Conservation (phyloP, 306 rosid genomes). For the Leucaena leucocephala region DNA sequence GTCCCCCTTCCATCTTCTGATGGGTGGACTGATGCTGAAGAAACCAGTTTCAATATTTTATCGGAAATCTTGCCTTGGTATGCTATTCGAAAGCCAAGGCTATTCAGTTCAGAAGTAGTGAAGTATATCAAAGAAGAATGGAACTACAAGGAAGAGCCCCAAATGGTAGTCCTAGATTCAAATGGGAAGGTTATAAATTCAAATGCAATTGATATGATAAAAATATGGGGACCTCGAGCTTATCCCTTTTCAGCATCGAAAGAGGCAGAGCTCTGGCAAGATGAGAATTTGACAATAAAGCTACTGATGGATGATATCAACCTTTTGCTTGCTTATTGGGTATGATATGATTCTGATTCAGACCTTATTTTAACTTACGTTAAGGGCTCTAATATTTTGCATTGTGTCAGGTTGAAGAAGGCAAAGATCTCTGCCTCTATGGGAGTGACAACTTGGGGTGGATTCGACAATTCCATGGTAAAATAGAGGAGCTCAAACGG, state of each 20-base stretch:
- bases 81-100: slow-evolving; percentile 56
- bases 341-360: slow-evolving; percentile 47
- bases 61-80: slow-evolving; percentile 63
- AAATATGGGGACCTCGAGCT: slow-evolving; percentile 55
- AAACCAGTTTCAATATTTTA: slow-evolving; percentile 37
- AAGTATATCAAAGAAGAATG: slow-evolving; percentile 49
- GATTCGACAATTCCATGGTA: slow-evolving; percentile 52
- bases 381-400: slow-evolving; percentile 17
- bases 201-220: slow-evolving; percentile 59
- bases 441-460: slow-evolving; percentile 57
- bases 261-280: slow-evolving; percentile 60
- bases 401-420: slow-evolving; percentile 56
- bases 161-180: slow-evolving; percentile 58
- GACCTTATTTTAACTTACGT: slow-evolving; percentile 18
- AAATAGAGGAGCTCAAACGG: slow-evolving; percentile 41
- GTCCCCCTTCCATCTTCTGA: slow-evolving; percentile 58
- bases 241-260: slow-evolving; percentile 59
- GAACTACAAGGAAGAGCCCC: slow-evolving; percentile 53
- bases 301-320: slow-evolving; percentile 50
- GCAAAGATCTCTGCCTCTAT: slow-evolving; percentile 56
- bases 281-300: slow-evolving; percentile 53
- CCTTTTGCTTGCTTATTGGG: slow-evolving; percentile 57
- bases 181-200: slow-evolving; percentile 53
- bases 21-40: slow-evolving; percentile 61
- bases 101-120: slow-evolving; percentile 46